phyloP scores from a whole-genome alignment of 2,329 filamentous ascomycete genomes.

The Neofusicoccum sp. region DNA sequence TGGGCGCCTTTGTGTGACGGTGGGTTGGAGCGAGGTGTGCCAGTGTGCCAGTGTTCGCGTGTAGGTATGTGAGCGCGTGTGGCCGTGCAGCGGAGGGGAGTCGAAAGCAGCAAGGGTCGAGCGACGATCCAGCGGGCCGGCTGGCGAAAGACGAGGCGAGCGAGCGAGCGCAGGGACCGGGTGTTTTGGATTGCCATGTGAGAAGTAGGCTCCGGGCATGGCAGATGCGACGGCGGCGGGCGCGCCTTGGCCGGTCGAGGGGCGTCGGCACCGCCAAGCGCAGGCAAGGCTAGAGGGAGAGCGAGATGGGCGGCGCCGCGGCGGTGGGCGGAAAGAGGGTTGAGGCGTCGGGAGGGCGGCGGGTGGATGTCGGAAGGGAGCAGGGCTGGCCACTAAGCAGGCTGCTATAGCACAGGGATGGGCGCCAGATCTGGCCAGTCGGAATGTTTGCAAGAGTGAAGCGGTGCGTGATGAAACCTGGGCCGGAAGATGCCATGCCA shows the following conservation, averaged over 20 bases:
- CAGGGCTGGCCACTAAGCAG: constrained; percentile 6
- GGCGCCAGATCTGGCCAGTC: background rate
- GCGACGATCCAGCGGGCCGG: background rate
- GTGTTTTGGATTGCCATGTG: constrained; percentile 11
- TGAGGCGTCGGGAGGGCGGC: constrained; percentile 13
- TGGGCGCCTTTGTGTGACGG: constrained; percentile 1
- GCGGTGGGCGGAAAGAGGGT: constrained; percentile 6
- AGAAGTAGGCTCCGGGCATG: background rate
- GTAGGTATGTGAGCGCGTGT: background rate
- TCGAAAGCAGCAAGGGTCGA: background rate
- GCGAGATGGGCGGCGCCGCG: background rate
- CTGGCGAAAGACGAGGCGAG: background rate
- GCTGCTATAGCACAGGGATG: constrained; percentile 2
- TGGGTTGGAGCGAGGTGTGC: background rate
- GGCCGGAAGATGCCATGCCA: constrained; percentile 4
- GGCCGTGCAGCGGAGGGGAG: constrained; percentile 1
- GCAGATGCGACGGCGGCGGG: constrained; percentile 5
- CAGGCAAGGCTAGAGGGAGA: background rate
- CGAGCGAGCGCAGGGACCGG: background rate
- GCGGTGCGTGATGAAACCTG: background rate
- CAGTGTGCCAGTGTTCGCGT: constrained; percentile 7
- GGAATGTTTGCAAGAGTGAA: constrained; percentile 11
- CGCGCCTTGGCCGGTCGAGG: background rate
- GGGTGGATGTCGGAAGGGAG: constrained; percentile 5
- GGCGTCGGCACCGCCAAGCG: background rate